These are phyloP conservation scores for Boletus vermiculosoides DNA, from an alignment of 768 basidiomycete species.

Conservation along the genomic window DNA sequence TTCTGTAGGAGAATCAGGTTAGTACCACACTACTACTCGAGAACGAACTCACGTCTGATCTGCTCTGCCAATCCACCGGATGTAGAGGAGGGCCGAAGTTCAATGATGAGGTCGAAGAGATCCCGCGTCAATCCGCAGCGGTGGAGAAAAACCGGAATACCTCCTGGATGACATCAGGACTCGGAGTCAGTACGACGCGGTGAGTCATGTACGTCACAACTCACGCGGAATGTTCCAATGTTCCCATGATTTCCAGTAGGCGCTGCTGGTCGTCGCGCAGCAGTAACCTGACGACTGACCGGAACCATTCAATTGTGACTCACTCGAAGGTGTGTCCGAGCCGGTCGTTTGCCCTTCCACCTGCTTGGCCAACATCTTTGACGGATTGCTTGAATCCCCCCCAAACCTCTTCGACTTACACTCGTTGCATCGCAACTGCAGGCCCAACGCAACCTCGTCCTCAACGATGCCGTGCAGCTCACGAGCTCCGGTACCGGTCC, in stretches of 20 bases:
- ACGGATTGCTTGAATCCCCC: rapidly evolving
- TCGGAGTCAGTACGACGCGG: too few relatives aligned
- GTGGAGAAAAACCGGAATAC: not conserved
- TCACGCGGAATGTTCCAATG: not conserved
- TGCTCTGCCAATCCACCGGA: not conserved
- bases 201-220: not conserved
- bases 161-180: not conserved
- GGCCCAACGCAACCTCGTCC: not conserved
- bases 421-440: not conserved
- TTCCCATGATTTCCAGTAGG: not conserved
- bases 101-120: too few relatives aligned
- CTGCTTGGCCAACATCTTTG: not conserved
- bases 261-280: not conserved
- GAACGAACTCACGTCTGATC: not conserved
- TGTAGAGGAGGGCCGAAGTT: not conserved
- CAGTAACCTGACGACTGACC: not conserved
- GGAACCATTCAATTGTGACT: too few relatives aligned
- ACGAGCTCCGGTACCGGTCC: too few relatives aligned
- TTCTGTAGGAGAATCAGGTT: not conserved
- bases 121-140: not conserved
- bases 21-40: not conserved
- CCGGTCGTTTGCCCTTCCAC: not conserved
- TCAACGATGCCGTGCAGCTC: not conserved
- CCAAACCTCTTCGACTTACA: not conserved
- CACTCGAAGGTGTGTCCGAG: not conserved